These are phyloP conservation scores for Paracoccidioides lutzii DNA, from an alignment of 2,329 filamentous ascomycete genomes.

Conservation along the genomic window DNA sequence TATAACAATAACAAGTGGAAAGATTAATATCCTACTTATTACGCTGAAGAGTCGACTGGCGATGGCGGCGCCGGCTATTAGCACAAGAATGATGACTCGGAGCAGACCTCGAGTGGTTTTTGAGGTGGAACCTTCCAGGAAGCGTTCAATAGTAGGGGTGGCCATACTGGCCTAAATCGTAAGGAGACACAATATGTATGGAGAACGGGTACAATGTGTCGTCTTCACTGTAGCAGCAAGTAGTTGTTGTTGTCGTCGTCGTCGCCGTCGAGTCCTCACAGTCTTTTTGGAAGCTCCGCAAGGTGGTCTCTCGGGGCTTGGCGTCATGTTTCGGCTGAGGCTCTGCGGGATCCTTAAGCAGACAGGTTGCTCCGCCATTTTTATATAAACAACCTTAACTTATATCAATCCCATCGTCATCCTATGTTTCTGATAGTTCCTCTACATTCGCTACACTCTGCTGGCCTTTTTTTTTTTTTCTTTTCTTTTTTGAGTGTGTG, in stretches of 20 bases:
- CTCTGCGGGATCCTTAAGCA: slow-evolving; percentile 11
- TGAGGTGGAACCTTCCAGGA: slow-evolving; percentile 66
- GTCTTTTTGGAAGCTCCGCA: slow-evolving; percentile 21
- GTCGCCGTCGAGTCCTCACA: no score
- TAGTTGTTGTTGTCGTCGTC: neutral
- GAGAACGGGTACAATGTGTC: slow-evolving; percentile 11
- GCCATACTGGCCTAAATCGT: slow-evolving; percentile 12
- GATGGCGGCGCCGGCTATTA: slow-evolving; percentile 84
- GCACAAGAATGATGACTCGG: slow-evolving; percentile 74
- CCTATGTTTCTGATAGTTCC: neutral
- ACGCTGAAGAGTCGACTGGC: slow-evolving; percentile 95
- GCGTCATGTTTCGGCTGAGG: slow-evolving; percentile 13
- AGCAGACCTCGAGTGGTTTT: slow-evolving; percentile 74
- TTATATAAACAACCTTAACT: neutral
- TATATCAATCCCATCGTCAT: neutral
- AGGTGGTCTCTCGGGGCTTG: slow-evolving; percentile 33
- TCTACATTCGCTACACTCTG: neutral
- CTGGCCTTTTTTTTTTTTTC: neutral
- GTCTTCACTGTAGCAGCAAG: neutral
- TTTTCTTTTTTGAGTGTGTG: neutral
- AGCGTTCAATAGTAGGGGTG: slow-evolving; percentile 36
- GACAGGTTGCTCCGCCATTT: neutral
- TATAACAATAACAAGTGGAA: slow-evolving; percentile 1
- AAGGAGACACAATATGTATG: slow-evolving; percentile 21
- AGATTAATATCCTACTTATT: slow-evolving; percentile 56